A percentile compares a stretch with the other conserved stretches of the same genome.
Evolutionary conservation across 2,329 filamentous ascomycete species (phyloP).

Genomic region (Phaeosphaeria sp.): DNA sequence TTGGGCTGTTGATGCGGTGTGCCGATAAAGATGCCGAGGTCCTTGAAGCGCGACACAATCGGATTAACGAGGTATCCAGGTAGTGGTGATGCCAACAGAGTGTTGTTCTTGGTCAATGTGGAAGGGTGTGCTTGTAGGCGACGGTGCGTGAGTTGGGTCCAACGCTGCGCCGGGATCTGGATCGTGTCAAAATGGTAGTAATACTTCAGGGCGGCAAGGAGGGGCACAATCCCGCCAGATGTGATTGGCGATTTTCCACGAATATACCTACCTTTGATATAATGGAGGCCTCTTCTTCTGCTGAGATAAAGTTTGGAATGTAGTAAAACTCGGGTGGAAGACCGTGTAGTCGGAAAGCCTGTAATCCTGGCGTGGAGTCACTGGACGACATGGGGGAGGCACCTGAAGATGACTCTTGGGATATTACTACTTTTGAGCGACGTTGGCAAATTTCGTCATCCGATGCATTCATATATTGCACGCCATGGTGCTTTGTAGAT

Average conservation of each 20-base stretch:
- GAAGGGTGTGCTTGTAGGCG: slow-evolving; percentile 92
- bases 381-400: background rate
- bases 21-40: slow-evolving; percentile 59
- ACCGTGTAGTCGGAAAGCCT: slow-evolving; percentile 51
- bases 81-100: slow-evolving; percentile 74
- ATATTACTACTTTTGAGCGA: too few relatives aligned
- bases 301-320: slow-evolving; percentile 81
- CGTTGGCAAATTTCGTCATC: too few relatives aligned
- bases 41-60: slow-evolving; percentile 65
- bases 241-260: background rate
- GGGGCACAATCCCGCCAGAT: background rate
- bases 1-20: slow-evolving; percentile 82
- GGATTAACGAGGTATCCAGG: slow-evolving; percentile 78
- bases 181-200: background rate
- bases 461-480: too few relatives aligned
- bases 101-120: slow-evolving; percentile 73
- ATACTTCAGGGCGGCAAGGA: background rate
- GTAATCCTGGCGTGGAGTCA: background rate
- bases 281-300: slow-evolving; percentile 74
- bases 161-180: slow-evolving; percentile 63
- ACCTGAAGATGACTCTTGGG: too few relatives aligned
- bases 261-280: slow-evolving; percentile 67
- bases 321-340: slow-evolving; percentile 78
- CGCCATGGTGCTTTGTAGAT: too few relatives aligned
- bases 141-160: slow-evolving; percentile 87